phyloP scores from a whole-genome alignment of 2,329 filamentous ascomycete genomes.

The Monascus ruber region DNA sequence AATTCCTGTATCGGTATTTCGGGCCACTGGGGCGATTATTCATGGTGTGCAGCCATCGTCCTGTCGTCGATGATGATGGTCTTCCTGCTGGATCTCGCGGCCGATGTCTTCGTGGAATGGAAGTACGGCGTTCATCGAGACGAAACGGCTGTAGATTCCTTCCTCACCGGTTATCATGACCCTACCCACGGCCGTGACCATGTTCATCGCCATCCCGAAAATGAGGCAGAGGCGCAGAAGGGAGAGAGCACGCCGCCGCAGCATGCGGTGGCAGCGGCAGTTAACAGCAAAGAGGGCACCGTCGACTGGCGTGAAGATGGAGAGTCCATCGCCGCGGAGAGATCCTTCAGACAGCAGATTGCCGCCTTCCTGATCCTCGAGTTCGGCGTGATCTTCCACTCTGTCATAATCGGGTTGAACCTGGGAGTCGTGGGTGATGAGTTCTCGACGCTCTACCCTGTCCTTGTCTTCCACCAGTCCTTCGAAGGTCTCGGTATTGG shows the following conservation, averaged over 20 bases:
- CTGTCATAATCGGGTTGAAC: constrained; percentile 52
- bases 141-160: constrained; percentile 3
- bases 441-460: constrained; percentile 47
- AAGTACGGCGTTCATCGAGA: constrained; percentile 32
- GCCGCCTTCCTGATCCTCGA: constrained; percentile 39
- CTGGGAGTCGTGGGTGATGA: constrained; percentile 48
- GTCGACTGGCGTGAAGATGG: constrained; percentile 4
- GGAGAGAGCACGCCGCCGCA: too few relatives aligned
- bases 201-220: too few relatives aligned
- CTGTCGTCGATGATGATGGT: constrained; percentile 38
- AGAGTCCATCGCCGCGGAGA: constrained; percentile 9
- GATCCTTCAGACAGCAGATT: constrained; percentile 26
- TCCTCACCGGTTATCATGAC: constrained; percentile 5
- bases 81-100: constrained; percentile 41
- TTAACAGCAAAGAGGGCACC: constrained; percentile 10
- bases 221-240: too few relatives aligned
- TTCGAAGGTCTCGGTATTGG: constrained; percentile 55
- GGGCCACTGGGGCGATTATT: constrained; percentile 40
- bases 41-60: constrained; percentile 43
- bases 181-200: too few relatives aligned
- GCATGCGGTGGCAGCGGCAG: constrained; percentile 7
- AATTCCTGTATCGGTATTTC: constrained; percentile 44
- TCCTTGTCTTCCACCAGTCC: constrained; percentile 52
- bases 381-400: constrained; percentile 54
- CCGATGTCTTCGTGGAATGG: constrained; percentile 40